A percentile compares a stretch with the other conserved stretches of the same genome.
Conservation (phyloP, 176 grass and related monocot species). For the Oryza longistaminata region DNA sequence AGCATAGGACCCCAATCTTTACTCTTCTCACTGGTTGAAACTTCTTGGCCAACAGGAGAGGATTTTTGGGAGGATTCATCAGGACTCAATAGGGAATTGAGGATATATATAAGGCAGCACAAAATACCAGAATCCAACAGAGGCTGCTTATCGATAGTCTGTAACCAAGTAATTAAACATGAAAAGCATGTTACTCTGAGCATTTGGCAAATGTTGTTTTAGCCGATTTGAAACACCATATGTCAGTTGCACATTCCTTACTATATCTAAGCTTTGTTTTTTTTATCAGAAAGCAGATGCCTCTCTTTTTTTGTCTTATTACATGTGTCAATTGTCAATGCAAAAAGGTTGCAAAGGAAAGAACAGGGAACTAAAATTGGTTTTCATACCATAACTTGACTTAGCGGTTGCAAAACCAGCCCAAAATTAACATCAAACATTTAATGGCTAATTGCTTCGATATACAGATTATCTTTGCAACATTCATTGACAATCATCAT, state of each 20-base stretch:
- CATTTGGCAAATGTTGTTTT: conserved; percentile 22
- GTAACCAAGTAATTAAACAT: conserved; percentile 59
- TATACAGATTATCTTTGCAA: conserved; percentile 14
- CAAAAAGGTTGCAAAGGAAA: conserved; percentile 10
- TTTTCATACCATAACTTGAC: neutral
- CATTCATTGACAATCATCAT: conserved; percentile 7
- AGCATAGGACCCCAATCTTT: conserved; percentile 49
- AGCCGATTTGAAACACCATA: conserved; percentile 27
- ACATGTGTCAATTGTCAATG: conserved; percentile 21
- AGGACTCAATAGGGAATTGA: conserved; percentile 81
- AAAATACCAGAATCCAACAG: conserved; percentile 98
- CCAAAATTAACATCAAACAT: conserved; percentile 2
- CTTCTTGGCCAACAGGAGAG: conserved; percentile 40
- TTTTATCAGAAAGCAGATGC: conserved; percentile 24
- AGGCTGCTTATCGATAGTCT: conserved; percentile 90
- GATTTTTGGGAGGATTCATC: conserved; percentile 58
- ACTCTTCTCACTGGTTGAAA: conserved; percentile 61
- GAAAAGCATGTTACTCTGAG: conserved; percentile 38
- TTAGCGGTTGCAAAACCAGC: conserved; percentile 4
- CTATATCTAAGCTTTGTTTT: conserved; percentile 1
- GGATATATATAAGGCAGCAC: conserved; percentile 93
- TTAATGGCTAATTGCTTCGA: neutral
- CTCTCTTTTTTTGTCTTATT: conserved; percentile 20
- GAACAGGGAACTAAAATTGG: conserved; percentile 10
- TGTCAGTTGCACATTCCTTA: conserved; percentile 10